Evolutionary conservation across 305 asterid species (phyloP).

Genomic region (Fraxinus floribunda): DNA sequence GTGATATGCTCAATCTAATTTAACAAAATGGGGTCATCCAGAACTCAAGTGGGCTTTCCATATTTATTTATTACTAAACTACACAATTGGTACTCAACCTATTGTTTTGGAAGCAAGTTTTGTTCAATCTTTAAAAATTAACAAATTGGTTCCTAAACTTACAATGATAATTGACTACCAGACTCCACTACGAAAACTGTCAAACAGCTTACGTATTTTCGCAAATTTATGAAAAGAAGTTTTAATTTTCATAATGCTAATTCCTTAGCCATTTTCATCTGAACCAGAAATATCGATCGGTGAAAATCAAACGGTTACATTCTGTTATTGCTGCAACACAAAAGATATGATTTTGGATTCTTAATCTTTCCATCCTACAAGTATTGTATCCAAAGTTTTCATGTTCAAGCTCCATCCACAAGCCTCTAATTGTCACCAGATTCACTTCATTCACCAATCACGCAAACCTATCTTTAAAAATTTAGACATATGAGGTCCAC

Average conservation of each 20-base stretch:
- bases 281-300: background rate
- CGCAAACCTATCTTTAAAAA: background rate
- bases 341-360: background rate
- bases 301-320: background rate
- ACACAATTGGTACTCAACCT: background rate
- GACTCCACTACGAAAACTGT: background rate
- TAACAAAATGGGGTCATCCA: background rate
- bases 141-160: background rate
- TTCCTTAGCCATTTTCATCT: background rate
- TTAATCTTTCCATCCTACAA: background rate
- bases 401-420: background rate
- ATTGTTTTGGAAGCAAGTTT: background rate
- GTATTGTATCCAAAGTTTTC: background rate
- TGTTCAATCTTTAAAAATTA: background rate
- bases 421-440: background rate
- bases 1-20: background rate
- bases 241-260: background rate
- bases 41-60: slow-evolving; percentile 27
- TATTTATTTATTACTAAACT: background rate
- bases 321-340: background rate
- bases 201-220: background rate
- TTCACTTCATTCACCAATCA: no score
- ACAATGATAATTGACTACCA: background rate
- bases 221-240: background rate
- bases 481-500: background rate